These are phyloP conservation scores for Rhinocladiella similis DNA, from an alignment of 2,329 filamentous ascomycete species.

Conservation along the genomic window DNA sequence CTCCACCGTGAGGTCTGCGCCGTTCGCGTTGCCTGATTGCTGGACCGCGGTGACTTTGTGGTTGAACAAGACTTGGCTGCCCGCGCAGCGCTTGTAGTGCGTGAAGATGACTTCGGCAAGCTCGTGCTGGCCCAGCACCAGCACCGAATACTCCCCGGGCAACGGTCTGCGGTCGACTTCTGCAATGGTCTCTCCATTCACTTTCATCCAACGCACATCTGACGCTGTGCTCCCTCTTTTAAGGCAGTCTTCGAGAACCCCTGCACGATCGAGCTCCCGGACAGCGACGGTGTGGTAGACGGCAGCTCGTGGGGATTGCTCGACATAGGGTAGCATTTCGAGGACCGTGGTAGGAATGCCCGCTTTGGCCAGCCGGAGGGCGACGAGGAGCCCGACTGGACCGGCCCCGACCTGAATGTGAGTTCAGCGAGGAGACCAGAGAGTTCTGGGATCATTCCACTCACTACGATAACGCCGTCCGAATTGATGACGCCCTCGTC, in stretches of 20 bases:
- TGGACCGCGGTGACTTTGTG: constrained; percentile 4
- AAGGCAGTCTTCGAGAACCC: constrained; percentile 2
- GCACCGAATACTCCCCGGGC: constrained; percentile 34
- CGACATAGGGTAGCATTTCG: constrained; percentile 30
- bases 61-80: constrained; percentile 10
- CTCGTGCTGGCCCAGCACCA: constrained; percentile 13
- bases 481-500: no score
- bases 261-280: constrained; percentile 34
- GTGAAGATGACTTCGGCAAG: constrained; percentile 8
- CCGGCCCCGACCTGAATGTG: constrained; percentile 36
- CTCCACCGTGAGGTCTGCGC: background rate
- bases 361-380: constrained; percentile 38
- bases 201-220: constrained; percentile 17
- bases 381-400: constrained; percentile 43
- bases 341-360: constrained; percentile 36
- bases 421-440: no score
- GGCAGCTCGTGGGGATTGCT: constrained; percentile 42
- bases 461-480: no score
- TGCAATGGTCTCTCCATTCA: constrained; percentile 12
- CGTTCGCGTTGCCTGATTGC: constrained; percentile 2
- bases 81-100: background rate
- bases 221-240: constrained; percentile 5
- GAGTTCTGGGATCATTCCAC: no score
- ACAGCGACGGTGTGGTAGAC: constrained; percentile 45
- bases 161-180: constrained; percentile 28